phyloP scores from a whole-genome alignment of 768 basidiomycete species.

The Rubroboletus satanas region DNA sequence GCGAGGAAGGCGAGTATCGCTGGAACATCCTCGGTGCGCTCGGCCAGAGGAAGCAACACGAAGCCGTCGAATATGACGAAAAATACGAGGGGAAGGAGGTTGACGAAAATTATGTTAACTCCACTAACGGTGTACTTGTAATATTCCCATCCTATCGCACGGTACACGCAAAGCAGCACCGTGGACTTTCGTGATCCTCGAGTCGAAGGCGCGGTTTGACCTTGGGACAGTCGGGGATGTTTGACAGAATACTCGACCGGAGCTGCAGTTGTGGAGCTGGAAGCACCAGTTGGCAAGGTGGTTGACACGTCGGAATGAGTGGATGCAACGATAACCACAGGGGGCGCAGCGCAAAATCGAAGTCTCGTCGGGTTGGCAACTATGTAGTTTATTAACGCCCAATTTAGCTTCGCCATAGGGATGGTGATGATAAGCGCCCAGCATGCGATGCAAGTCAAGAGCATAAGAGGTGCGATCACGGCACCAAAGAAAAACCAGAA shows the following conservation, averaged over 20 bases:
- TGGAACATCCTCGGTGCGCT: constrained; percentile 59
- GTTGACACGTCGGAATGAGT: constrained; percentile 23
- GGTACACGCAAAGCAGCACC: constrained; percentile 91
- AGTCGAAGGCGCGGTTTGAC: constrained; percentile 77
- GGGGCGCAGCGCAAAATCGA: constrained; percentile 89
- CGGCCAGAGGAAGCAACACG: constrained; percentile 69
- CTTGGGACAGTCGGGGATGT: constrained; percentile 71
- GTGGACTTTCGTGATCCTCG: constrained; percentile 78
- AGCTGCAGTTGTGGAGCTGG: constrained; percentile 14
- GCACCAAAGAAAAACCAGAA: constrained; percentile 79
- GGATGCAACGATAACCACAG: constrained; percentile 50
- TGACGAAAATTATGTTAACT: constrained; percentile 97
- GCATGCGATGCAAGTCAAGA: constrained; percentile 83
- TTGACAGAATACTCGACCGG: constrained; percentile 59
- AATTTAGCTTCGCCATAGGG: constrained; percentile 96
- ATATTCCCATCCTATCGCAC: constrained; percentile 84
- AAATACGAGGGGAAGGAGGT: constrained; percentile 89
- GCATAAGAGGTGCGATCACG: constrained; percentile 85
- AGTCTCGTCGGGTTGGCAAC: constrained; percentile 76
- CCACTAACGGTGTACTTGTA: constrained; percentile 99
- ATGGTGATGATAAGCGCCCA: constrained; percentile 96
- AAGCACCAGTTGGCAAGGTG: constrained; percentile 4
- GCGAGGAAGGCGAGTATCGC: constrained; percentile 65
- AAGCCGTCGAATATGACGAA: constrained; percentile 95
- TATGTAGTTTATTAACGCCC: constrained; percentile 87